Conservation (phyloP, 805 yeast species). For the Metschnikowia reukaufii region DNA sequence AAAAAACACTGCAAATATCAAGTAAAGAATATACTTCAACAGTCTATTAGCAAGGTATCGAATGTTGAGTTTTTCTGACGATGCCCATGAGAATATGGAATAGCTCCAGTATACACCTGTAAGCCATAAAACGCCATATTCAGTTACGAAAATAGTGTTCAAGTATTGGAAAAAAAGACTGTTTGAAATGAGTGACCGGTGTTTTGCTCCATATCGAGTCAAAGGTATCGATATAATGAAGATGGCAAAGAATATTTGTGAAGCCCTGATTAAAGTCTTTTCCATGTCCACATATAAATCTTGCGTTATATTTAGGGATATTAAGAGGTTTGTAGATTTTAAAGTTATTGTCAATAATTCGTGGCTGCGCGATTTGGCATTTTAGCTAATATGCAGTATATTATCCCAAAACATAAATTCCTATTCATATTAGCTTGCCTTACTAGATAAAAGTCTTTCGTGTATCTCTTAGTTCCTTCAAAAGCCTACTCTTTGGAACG, state of each 20-base stretch:
- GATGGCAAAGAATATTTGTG: slow-evolving; percentile 12
- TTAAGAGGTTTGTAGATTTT: too few relatives aligned
- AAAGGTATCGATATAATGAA: slow-evolving; percentile 27
- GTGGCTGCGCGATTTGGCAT: too few relatives aligned
- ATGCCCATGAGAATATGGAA: slow-evolving; percentile 5
- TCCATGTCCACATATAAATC: not conserved
- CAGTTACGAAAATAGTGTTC: slow-evolving; percentile 26
- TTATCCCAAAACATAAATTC: too few relatives aligned
- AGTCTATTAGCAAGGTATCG: slow-evolving; percentile 1
- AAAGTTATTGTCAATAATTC: too few relatives aligned
- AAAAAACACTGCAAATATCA: slow-evolving; percentile 13
- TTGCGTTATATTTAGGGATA: not conserved
- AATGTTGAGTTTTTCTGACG: not conserved
- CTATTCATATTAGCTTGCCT: too few relatives aligned
- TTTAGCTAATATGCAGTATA: too few relatives aligned
- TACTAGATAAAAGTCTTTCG: too few relatives aligned
- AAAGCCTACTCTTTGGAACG: too few relatives aligned
- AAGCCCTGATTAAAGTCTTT: not conserved
- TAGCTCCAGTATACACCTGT: slow-evolving; percentile 20
- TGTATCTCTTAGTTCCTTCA: too few relatives aligned
- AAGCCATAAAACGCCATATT: slow-evolving; percentile 34
- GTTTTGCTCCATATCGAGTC: slow-evolving; percentile 14
- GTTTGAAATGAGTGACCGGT: slow-evolving; percentile 15
- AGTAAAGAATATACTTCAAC: slow-evolving; percentile 14
- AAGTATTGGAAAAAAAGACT: slow-evolving; percentile 15